Percentiles rank a stretch among this genome's conserved stretches.
Conservation (phyloP, 768 basidiomycete genomes). For the Amanita brunnescens region DNA sequence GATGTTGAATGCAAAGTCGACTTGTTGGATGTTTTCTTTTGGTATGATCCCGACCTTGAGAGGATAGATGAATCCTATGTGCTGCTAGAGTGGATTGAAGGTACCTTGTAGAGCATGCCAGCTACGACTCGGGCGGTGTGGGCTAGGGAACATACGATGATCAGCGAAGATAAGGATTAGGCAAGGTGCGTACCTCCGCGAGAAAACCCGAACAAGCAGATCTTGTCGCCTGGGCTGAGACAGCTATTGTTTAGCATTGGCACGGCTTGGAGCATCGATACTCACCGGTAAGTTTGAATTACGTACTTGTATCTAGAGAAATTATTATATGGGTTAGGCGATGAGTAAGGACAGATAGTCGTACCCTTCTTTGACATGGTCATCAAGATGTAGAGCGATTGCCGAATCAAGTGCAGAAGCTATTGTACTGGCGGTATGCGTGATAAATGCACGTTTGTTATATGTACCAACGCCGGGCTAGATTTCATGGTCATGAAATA, state of each 20-base stretch:
- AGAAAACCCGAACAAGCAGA: constrained; percentile 1
- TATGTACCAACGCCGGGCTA: constrained; percentile 3
- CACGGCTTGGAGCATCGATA: background rate
- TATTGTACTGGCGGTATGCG: background rate
- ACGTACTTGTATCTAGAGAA: constrained; percentile 2
- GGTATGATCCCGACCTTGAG: constrained; percentile 15
- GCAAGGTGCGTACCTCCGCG: background rate
- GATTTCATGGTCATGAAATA: too few relatives aligned
- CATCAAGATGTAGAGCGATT: background rate
- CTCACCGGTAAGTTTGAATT: constrained; percentile 2
- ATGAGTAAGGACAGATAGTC: background rate
- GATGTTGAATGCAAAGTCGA: constrained; percentile 9
- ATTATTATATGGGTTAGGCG: too few relatives aligned
- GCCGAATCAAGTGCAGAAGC: background rate
- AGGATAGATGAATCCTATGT: background rate
- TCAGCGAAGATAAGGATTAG: too few relatives aligned
- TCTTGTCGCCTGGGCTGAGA: background rate
- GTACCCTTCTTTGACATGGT: constrained; percentile 6
- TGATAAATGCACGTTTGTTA: constrained; percentile 1
- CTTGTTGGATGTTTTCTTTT: constrained; percentile 9
- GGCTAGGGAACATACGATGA: background rate
- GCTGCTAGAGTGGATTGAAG: too few relatives aligned
- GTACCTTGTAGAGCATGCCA: constrained; percentile 15
- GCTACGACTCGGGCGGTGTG: constrained; percentile 11
- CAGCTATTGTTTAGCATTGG: background rate